A percentile compares a stretch with the other conserved stretches of the same genome.
phyloP scores from a whole-genome alignment of 176 grass and related monocot genomes.

The Eragrostis curvula region DNA sequence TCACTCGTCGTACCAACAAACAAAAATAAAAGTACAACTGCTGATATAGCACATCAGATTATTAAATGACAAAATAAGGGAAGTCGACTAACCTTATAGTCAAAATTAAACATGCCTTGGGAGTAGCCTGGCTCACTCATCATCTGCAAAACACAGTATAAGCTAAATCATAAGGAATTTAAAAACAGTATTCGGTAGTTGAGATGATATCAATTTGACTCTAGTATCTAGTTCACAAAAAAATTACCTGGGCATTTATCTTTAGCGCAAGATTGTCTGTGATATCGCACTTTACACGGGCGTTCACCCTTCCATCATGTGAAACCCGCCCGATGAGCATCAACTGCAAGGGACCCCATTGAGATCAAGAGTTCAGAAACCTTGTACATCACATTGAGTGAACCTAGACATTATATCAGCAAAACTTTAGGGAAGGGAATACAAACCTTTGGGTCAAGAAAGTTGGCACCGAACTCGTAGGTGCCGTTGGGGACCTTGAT shows the following conservation, averaged over 20 bases:
- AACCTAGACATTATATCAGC: background rate
- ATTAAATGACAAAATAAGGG: constrained; percentile 10
- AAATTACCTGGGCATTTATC: constrained; percentile 70
- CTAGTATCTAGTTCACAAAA: background rate
- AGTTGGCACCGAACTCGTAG: constrained; percentile 83
- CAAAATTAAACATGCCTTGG: constrained; percentile 62
- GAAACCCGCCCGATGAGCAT: constrained; percentile 67
- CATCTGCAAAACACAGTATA: constrained; percentile 59
- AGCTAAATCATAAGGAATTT: constrained; percentile 21
- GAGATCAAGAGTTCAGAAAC: background rate
- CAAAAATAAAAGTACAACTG: background rate
- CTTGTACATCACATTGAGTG: background rate
- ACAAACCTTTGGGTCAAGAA: constrained; percentile 63
- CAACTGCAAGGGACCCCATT: constrained; percentile 45
- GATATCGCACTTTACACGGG: constrained; percentile 62
- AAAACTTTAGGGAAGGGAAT: background rate
- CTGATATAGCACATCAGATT: background rate
- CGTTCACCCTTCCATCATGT: constrained; percentile 59
- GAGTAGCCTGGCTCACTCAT: constrained; percentile 70
- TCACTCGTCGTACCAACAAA: constrained; percentile 12
- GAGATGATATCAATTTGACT: background rate
- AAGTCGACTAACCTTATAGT: constrained; percentile 69
- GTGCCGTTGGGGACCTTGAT: constrained; percentile 60
- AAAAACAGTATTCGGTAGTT: background rate
- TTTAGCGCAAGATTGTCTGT: constrained; percentile 53